Base-by-base conservation (phyloP, 2,329 filamentous ascomycete genomes). In the Penicillium griseofulvum region DNA sequence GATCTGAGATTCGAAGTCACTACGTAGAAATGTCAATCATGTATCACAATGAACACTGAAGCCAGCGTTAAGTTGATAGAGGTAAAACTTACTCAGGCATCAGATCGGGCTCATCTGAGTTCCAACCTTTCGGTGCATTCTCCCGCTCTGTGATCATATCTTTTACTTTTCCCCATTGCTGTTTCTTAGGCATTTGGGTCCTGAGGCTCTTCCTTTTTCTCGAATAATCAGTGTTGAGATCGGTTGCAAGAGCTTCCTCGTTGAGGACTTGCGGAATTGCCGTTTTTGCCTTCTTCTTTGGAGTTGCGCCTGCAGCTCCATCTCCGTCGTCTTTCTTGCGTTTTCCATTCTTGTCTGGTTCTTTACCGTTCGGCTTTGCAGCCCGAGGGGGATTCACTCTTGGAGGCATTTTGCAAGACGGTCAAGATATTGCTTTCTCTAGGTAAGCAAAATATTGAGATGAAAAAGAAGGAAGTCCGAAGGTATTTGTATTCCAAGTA, bases 91-190 rank as follows among this genome's bases (percentile, higher is more conserved):
- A 49, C 46, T 45, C 39, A 3, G 39, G 3, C 31, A 37, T 34
- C 16, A 51, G 49, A 45, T 51, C 49, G 28, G 49, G 49, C 24
- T 51, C 49, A 11, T 45, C 29, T 26, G 31, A 7, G 29, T 34
- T 51, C 49, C 49, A 51, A 8, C 48, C 48, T 34, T 41, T 36
- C n/a, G 48, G 48, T 24, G 38, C 17, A 22, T 51, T n/a, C 22
- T 44, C 38, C 7, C 16, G 38, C 11, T 51, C 29, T 11, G 11
- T 26, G 24, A 44, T 28, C 3, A 29, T 16, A 14, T 3, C 11
- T n/a, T 22, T 17, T 11, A 51, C 38, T 9, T 6, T 33, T 22
- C 7, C 7, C 48, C 48, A 44, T 26, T 44, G 1, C 22, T 34
- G 14, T n/a, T 44, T 51, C 8, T 51, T 36, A 7, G 31, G 44